Conservation (phyloP, 805 yeast genomes). For the Yarrowia sp. region DNA sequence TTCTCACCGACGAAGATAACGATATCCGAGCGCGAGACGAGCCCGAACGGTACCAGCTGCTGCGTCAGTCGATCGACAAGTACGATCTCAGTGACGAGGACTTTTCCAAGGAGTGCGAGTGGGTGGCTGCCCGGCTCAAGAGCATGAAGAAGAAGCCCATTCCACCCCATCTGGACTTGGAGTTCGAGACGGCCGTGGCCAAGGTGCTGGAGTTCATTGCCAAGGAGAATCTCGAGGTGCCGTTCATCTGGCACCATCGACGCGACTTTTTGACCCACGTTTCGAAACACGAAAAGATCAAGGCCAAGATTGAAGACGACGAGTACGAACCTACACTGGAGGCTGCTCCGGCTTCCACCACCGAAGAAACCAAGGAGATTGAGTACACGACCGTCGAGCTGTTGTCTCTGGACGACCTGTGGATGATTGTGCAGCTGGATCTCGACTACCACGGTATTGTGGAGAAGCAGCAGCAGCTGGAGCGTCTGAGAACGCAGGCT, state of each 20-base stretch:
- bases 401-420: conserved; percentile 72
- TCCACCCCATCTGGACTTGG: conserved; percentile 33
- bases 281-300: conserved; percentile 35
- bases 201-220: conserved; percentile 68
- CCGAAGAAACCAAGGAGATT: conserved; percentile 38
- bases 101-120: conserved; percentile 65
- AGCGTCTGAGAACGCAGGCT: conserved; percentile 31
- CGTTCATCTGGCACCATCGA: conserved; percentile 92
- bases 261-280: conserved; percentile 74
- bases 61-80: conserved; percentile 62
- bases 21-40: conserved; percentile 77
- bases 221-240: conserved; percentile 81
- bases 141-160: conserved; percentile 37
- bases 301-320: conserved; percentile 24
- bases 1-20: conserved; percentile 91
- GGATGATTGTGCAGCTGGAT: conserved; percentile 86
- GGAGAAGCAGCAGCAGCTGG: conserved; percentile 44
- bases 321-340: conserved; percentile 14
- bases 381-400: conserved; percentile 36
- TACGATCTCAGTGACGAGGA: conserved; percentile 65
- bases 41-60: conserved; percentile 87
- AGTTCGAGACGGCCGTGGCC: conserved; percentile 64
- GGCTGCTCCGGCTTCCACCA: neutral
- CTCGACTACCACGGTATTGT: conserved; percentile 83
- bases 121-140: conserved; percentile 53